A percentile compares a stretch with the other conserved stretches of the same genome.
Conservation (phyloP, 139 green algal genomes). For the Chlorella vulgaris region DNA sequence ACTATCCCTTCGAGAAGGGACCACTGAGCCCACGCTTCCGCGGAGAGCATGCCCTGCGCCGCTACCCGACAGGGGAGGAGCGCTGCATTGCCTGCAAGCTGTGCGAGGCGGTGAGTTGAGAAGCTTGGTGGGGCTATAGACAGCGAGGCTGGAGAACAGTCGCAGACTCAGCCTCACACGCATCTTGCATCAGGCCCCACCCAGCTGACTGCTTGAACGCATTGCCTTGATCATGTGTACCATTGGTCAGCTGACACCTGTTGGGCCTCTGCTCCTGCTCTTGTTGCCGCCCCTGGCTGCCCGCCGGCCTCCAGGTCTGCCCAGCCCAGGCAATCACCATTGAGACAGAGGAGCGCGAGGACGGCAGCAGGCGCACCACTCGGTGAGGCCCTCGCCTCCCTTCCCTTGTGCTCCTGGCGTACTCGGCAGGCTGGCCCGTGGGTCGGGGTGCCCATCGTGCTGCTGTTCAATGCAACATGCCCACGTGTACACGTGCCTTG, state of each 20-base stretch:
- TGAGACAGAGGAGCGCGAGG: conserved; percentile 98
- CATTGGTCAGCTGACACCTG: no score
- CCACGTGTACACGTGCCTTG: no score
- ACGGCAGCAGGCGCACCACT: conserved; percentile 73
- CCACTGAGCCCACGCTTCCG: conserved; percentile 93
- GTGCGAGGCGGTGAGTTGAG: conserved; percentile 88
- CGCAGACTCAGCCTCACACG: no score
- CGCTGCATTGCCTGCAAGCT: conserved; percentile 99
- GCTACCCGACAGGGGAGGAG: conserved; percentile 98
- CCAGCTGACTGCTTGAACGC: no score
- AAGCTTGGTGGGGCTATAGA: no score
- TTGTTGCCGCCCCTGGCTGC: no score
- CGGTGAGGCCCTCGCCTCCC: conserved; percentile 57
- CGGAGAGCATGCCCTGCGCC: conserved; percentile 96
- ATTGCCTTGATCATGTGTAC: background rate
- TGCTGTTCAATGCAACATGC: no score
- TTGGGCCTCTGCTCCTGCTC: background rate
- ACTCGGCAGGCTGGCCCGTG: no score
- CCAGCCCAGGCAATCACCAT: conserved; percentile 95
- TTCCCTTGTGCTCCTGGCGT: no score
- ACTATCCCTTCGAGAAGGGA: conserved; percentile 99
- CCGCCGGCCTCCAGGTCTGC: conserved; percentile 57
- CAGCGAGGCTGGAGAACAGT: no score
- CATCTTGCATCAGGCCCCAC: no score
- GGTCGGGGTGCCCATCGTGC: no score